Base-by-base conservation (phyloP, 1,284 basidiomycete genomes). In the Calocybe gambosa region DNA sequence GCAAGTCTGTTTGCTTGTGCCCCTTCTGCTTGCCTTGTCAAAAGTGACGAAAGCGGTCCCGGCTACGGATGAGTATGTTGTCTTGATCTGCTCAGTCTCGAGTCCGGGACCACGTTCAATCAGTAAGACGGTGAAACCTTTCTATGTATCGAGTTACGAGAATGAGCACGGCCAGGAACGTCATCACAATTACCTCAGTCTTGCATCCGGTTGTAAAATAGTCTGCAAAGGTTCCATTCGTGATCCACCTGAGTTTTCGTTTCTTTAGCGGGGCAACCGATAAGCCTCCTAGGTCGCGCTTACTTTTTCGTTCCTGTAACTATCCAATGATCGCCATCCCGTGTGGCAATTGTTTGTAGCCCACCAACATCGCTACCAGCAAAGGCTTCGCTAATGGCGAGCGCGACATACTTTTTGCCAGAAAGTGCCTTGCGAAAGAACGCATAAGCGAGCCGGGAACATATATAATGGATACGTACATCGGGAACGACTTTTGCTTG, bases 361-460 rank as follows among this genome's bases (percentile, higher is more conserved):
- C 89, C 89, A 39, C 80, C 69, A 1, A 97, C 93, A 59, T 97
- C 93, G 44, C 88, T 91, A n/a, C 94, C 95, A 7, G 94, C 95
- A 59, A 90, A 93, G 1, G 85, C 84, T 64, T 89, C 85, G 44
- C 75, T 80, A 55, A 89, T 83, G 2, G 85, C 85, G 26, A 89
- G 68, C 3, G 82, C 82, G 43, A 88, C 75, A 53, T 77, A 85
- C 60, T 92, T 94, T 63, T 87, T 89, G 15, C 92, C 95, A 1
- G 74, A 71, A 16, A 99, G 63, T 5, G 71, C 60, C 62, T 75
- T 52, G 31, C 75, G 68, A 18, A 80, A 65, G 44, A 7, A 87
- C 69, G 58, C 74, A 15, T 42, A 43, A 26, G 42, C 4, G 5
- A 38, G n/a, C 68, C 1, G 23, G 2, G 34, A 13, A 9, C 16